phyloP scores from a whole-genome alignment of 2,329 filamentous ascomycete genomes.

The Fulvia fulva region DNA sequence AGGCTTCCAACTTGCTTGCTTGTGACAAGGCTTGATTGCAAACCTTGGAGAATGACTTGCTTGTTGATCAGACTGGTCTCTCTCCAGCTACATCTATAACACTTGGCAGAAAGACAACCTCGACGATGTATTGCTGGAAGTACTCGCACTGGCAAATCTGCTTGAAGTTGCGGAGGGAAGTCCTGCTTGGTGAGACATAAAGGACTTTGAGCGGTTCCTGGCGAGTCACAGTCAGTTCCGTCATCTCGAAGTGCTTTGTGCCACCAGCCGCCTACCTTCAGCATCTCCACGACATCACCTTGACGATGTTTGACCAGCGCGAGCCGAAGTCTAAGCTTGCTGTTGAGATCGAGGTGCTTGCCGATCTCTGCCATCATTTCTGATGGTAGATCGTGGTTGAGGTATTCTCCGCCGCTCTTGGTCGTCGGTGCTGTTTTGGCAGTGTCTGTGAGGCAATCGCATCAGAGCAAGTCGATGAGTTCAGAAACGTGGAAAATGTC shows the following conservation, averaged over 20 bases:
- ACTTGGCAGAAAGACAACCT: neutral
- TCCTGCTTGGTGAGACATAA: slow-evolving; percentile 1
- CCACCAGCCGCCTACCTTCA: neutral
- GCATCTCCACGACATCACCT: neutral
- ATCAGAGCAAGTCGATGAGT: too few relatives aligned
- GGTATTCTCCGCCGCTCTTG: neutral
- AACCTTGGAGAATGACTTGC: too few relatives aligned
- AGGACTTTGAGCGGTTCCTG: neutral
- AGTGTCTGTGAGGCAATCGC: too few relatives aligned
- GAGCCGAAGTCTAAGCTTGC: neutral
- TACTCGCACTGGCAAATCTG: neutral
- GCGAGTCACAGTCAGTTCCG: neutral
- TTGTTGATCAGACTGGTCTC: too few relatives aligned
- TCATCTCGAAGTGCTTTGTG: neutral
- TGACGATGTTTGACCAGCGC: neutral
- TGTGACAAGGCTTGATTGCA: too few relatives aligned
- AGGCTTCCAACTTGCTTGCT: too few relatives aligned
- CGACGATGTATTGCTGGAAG: neutral
- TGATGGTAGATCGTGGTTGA: neutral
- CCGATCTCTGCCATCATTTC: neutral
- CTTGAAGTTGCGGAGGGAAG: neutral
- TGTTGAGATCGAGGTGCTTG: neutral
- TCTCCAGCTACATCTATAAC: neutral
- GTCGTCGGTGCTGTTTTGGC: too few relatives aligned
- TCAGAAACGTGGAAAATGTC: too few relatives aligned